Base-by-base conservation (phyloP, 1,284 basidiomycete genomes). In the Fomitopsis pinicola region DNA sequence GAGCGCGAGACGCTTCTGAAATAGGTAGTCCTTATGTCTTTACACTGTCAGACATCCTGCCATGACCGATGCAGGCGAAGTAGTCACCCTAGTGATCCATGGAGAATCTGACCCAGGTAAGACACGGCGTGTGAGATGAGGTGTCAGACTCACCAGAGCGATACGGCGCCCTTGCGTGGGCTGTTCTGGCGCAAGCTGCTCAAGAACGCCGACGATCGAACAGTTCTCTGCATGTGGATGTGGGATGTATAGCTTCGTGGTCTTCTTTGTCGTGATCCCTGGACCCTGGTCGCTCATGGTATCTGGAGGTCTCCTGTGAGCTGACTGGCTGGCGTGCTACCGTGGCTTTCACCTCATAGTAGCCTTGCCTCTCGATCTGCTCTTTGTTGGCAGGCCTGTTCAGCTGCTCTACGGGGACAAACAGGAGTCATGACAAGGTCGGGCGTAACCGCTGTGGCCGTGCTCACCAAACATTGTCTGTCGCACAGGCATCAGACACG, bases 11-110 rank as follows among this genome's bases (percentile, higher is more conserved):
- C 80, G 82, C 67, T 86, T 87, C 73, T 91, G 89, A 76, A 89
- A 93, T 56, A 92, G 74, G 75, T 94, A 94, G 71, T 94, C 88
- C 67, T 92, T 92, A 72, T 92, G 91, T 66, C 90, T 92, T 33
- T 8, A 33, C 30, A 5, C 30, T 8, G 30, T 33, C 30, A 72
- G 30, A 62, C 52, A 42, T 42, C 45, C 22, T 36, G n/a, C 30
- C 35, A 30, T 46, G 8, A 36, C 36, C 40, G 14, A 45, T 40
- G 33, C 33, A 19, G 42, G 40, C 33, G 38, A 50, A 36, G 36
- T 42, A 68, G 78, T 73, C 68, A 89, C 89, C 90, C 90, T 80
- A 89, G 81, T n/a, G 83, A 79, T 45, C 89, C 89, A 71, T 92
- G 90, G 9, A 91, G 73, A 64, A 92, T 87, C 90, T 91, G 30